Percentiles rank a stretch among this genome's conserved stretches.
Conservation (phyloP, 306 rosid genomes). For the Erythrophleum fordii region DNA sequence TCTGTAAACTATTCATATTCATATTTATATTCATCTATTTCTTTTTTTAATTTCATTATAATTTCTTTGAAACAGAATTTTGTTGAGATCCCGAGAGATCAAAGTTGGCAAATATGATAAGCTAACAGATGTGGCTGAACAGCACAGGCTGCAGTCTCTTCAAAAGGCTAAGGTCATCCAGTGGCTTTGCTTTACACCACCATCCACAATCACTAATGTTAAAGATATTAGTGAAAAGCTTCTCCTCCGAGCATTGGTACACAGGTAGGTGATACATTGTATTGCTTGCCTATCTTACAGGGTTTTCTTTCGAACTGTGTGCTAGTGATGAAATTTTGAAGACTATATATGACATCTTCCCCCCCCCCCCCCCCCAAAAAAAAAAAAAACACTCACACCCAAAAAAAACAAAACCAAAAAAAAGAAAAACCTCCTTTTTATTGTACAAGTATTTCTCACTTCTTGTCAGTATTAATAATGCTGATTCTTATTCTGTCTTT, state of each 20-base stretch:
- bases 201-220: conserved; percentile 79
- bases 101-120: conserved; percentile 68
- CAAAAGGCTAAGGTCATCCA: conserved; percentile 91
- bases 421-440: not conserved
- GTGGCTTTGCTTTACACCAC: conserved; percentile 99
- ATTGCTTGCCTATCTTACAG: conserved; percentile 17
- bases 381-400: not conserved
- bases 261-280: conserved; percentile 62
- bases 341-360: not conserved
- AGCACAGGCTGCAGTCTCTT: conserved; percentile 90
- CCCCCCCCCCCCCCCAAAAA: not conserved
- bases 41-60: conserved; percentile 19
- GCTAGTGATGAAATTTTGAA: conserved; percentile 29
- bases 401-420: not conserved
- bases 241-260: conserved; percentile 78
- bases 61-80: conserved; percentile 66
- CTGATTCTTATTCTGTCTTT: conserved; percentile 31
- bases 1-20: conserved; percentile 23
- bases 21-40: conserved; percentile 14
- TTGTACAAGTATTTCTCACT: conserved; percentile 14
- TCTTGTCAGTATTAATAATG: conserved; percentile 28
- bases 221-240: conserved; percentile 73
- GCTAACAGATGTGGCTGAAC: conserved; percentile 81
- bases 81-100: conserved; percentile 89
- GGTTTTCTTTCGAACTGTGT: conserved; percentile 34